Conservation (phyloP, 1,284 basidiomycete genomes). For the Austroboletus rostrupii region DNA sequence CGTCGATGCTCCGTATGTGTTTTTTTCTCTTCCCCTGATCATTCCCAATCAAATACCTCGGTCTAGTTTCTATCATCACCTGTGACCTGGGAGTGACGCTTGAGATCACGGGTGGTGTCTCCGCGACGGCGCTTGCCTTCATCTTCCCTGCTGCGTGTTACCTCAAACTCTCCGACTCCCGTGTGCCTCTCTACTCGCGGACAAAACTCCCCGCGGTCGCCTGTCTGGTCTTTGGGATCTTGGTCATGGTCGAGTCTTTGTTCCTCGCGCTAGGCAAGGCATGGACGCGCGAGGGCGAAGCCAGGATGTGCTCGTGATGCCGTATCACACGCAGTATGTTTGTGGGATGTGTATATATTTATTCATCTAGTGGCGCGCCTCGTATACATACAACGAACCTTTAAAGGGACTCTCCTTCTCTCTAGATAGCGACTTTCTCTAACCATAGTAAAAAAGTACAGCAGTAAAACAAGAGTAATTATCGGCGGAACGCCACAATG, state of each 20-base stretch:
- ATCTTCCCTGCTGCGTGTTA: slow-evolving; percentile 91
- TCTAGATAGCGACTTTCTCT: slow-evolving; percentile 3
- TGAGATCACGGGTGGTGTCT: slow-evolving; percentile 94
- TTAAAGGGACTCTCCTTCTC: not conserved
- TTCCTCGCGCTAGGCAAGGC: slow-evolving; percentile 72
- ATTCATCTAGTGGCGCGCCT: slow-evolving; percentile 17
- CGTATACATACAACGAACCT: slow-evolving; percentile 8
- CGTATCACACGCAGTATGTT: not conserved
- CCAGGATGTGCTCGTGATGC: slow-evolving; percentile 59
- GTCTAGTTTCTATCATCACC: slow-evolving; percentile 81
- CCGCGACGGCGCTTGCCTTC: slow-evolving; percentile 91
- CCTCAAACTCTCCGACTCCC: slow-evolving; percentile 63
- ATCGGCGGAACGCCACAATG: slow-evolving; percentile 34
- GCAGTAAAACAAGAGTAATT: not conserved
- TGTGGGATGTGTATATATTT: slow-evolving; percentile 8
- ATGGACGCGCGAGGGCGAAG: slow-evolving; percentile 66
- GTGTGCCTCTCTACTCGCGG: slow-evolving; percentile 60
- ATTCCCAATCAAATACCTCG: not conserved
- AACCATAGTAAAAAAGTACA: not conserved
- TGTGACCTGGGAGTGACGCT: slow-evolving; percentile 97
- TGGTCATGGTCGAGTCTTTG: slow-evolving; percentile 79
- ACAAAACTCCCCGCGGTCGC: slow-evolving; percentile 70
- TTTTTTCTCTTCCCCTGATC: not conserved
- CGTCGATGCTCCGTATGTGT: slow-evolving; percentile 76
- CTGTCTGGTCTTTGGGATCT: slow-evolving; percentile 72